Base-by-base conservation (phyloP, 208 protist genomes). In the Leishmania aethiopica region DNA sequence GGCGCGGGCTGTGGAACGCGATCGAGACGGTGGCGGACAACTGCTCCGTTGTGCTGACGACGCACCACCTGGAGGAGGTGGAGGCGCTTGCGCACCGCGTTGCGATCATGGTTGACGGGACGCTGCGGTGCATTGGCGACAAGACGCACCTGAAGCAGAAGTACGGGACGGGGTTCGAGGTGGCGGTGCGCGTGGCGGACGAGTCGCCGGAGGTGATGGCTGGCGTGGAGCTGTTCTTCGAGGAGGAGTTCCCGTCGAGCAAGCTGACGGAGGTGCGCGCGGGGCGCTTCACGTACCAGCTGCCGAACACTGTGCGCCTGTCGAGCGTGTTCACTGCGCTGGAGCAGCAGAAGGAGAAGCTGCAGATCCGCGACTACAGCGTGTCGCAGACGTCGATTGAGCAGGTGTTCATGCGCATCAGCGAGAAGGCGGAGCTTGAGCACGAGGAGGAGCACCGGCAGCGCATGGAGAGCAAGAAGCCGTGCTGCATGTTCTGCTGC, bases 41-140 rank as follows among this genome's bases (percentile, higher is more conserved):
- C 81, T 96, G 93, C 87, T 87, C 93, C n/a, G 84, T 96, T 37
- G 91, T 96, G 75, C 83, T 99, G 49, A 98, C 97, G 42, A 98
- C 96, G 51, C 97, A 99, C 73, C 94, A 97, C 73, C 86, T 99
- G 85, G 95, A 98, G 77, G 97, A 99, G 89, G 91, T 94, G 76
- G 95, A 98, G 82, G 95, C 94, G 0, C 85, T 99, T 17, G 92
- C 91, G 47, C 74, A 92, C 75, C 87, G 93, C 47, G 87, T 98
- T 1, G 95, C 89, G 45, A 98, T 99, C 37, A 98, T 99, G 91
- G 89, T 90, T 47, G 86, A 95, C 77, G 98, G 97, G 53, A 84
- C 78, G n/a, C 79, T 99, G 37, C 88, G 87, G 15, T 98, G 95
- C 81, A 83, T 99, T 47, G 98, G 98, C 35, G 90, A 89, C 66